Base-by-base conservation (phyloP, 2,329 filamentous ascomycete species). In the Epichloe elymi region DNA sequence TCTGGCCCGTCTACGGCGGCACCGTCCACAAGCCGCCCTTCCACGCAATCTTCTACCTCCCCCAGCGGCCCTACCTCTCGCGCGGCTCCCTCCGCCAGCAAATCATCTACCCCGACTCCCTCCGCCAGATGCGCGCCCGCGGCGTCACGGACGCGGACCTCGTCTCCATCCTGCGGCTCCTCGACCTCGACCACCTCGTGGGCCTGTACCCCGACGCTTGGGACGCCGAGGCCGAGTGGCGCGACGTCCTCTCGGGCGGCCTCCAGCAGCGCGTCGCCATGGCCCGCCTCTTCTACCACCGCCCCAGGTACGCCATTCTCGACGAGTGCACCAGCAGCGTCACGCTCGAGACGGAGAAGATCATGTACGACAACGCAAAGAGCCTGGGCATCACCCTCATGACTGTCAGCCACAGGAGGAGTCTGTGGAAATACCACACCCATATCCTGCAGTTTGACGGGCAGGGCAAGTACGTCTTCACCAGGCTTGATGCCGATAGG, bases 351-450 rank as follows among this genome's bases (percentile, higher is more conserved):
- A 89, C 90, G 54, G 93, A 98, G 64, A 85, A 88, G 64, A 78
- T 88, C 64, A 97, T 98, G 89, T 98, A 98, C 67, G 91, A 96
- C 60, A 90, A 88, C 51, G 93, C 93, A 48, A 97, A 98, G 74
- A 76, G 79, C 17, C 70, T 96, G 17, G 89, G 88, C 3, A 93
- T 96, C 60, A 97, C 93, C 0, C 76, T 98, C 56, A 96, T 98
- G 88, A 98, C 93, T 0, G 93, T 98, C 23, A 89, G 83, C 57
- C 93, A 98, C 67, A 75, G 93, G 8, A 74, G 89, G 55, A 95
- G 88, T 70, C 68, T 98, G 59, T 98, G 93, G 93, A 90, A 93
- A 67, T 97, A 98, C 66, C 93, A 98, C 67, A 85, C 82, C 58
- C 85, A 85, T 67, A 97, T 98, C 54, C 68, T 98, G 63, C 93